Percentiles rank a stretch among this genome's conserved stretches.
phyloP scores from a whole-genome alignment of 805 yeast genomes.

The Wickerhamiella spandovensis region DNA sequence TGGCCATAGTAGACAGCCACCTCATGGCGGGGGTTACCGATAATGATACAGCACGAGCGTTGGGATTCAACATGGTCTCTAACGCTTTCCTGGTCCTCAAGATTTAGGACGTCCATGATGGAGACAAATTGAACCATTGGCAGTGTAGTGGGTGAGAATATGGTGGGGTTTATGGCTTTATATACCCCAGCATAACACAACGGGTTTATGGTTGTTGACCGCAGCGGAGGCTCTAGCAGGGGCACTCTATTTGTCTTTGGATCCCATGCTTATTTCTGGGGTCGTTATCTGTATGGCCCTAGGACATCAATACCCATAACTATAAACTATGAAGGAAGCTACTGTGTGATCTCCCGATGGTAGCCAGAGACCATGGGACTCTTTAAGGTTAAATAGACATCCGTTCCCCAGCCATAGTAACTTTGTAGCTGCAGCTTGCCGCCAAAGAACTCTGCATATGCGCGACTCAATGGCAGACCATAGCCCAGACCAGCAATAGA shows the following conservation, averaged over 20 bases:
- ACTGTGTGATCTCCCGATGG: constrained; percentile 5
- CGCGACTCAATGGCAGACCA: constrained; percentile 75
- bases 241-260: too few species aligned
- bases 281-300: too few species aligned
- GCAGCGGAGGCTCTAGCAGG: too few species aligned
- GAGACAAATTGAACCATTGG: neutral
- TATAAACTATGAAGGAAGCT: neutral
- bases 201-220: neutral
- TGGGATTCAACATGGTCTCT: neutral
- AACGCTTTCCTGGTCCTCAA: neutral
- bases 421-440: constrained; percentile 59
- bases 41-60: neutral
- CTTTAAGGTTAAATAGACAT: constrained; percentile 40
- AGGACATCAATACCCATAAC: too few species aligned
- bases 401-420: constrained; percentile 67
- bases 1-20: neutral
- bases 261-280: too few species aligned
- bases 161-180: neutral
- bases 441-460: constrained; percentile 60
- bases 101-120: neutral
- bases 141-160: neutral
- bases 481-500: constrained; percentile 91
- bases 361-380: constrained; percentile 16
- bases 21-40: neutral
- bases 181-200: neutral